Evolutionary conservation across 306 rosid species (phyloP).

Genomic region (Dryas drummondii): DNA sequence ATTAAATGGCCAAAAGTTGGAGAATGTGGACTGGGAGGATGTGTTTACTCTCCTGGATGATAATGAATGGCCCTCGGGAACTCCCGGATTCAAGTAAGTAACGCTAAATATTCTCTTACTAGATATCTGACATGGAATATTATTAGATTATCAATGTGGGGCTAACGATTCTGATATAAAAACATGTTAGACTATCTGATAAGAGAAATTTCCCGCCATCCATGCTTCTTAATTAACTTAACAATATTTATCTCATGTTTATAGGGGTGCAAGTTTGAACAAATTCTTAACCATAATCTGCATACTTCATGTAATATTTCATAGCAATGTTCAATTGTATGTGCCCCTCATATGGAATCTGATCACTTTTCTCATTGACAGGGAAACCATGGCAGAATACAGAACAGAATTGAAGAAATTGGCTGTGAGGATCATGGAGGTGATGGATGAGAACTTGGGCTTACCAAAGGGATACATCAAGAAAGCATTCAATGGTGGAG

Average conservation of each 20-base stretch:
- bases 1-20: slow-evolving; percentile 51
- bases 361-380: slow-evolving; percentile 28
- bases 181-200: neutral
- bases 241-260: too few species aligned
- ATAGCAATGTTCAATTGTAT: neutral
- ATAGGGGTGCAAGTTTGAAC: too few species aligned
- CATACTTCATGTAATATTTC: too few species aligned
- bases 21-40: slow-evolving; percentile 90
- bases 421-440: slow-evolving; percentile 70
- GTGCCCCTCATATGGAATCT: neutral
- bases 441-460: slow-evolving; percentile 91
- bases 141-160: neutral
- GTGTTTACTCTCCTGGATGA: slow-evolving; percentile 74
- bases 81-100: slow-evolving; percentile 75
- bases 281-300: too few species aligned
- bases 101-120: neutral
- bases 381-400: slow-evolving; percentile 84
- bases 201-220: too few species aligned
- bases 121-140: neutral
- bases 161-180: neutral
- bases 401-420: slow-evolving; percentile 64
- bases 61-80: slow-evolving; percentile 69
- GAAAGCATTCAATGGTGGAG: slow-evolving; percentile 72
- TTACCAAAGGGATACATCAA: slow-evolving; percentile 65
- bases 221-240: too few species aligned